These are phyloP conservation scores for Diplodia intermedia DNA, from an alignment of 2,329 filamentous ascomycete genomes.

Conservation along the genomic window DNA sequence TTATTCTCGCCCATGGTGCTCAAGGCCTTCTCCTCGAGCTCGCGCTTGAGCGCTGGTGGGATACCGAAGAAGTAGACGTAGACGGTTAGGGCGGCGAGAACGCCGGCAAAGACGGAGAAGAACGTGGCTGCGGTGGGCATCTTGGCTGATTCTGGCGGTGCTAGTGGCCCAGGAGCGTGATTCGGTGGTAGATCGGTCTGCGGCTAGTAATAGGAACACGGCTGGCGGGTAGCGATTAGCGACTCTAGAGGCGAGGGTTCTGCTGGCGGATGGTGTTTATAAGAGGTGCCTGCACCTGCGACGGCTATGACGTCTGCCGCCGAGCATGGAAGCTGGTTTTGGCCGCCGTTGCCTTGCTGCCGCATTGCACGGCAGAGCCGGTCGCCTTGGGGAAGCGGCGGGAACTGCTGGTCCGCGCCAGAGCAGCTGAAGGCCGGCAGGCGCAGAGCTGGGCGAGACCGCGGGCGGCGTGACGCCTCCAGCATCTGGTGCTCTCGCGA, in stretches of 20 bases:
- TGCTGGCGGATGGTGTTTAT: conserved; percentile 15
- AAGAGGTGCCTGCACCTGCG: neutral
- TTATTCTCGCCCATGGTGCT: conserved; percentile 63
- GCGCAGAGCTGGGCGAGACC: conserved; percentile 3
- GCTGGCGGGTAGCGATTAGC: neutral
- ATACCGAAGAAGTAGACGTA: conserved; percentile 58
- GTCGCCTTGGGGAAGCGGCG: neutral
- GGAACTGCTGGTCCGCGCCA: conserved; percentile 1
- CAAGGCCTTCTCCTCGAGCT: conserved; percentile 55
- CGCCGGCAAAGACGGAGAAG: conserved; percentile 44
- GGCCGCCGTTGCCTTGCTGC: conserved; percentile 5
- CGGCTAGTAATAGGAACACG: conserved; percentile 5
- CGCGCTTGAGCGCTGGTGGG: conserved; percentile 55
- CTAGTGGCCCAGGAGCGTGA: neutral
- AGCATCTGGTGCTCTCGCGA: neutral
- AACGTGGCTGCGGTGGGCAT: conserved; percentile 35
- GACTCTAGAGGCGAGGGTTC: conserved; percentile 4
- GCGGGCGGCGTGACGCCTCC: neutral
- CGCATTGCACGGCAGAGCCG: conserved; percentile 13
- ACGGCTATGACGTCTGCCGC: conserved; percentile 25
- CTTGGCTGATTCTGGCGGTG: conserved; percentile 17
- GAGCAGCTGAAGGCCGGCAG: neutral
- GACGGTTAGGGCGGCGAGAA: conserved; percentile 46
- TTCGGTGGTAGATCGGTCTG: conserved; percentile 6
- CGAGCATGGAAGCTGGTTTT: conserved; percentile 25